These are phyloP conservation scores for Irpex lacteus DNA, from an alignment of 1,284 basidiomycete species.

Conservation along the genomic window DNA sequence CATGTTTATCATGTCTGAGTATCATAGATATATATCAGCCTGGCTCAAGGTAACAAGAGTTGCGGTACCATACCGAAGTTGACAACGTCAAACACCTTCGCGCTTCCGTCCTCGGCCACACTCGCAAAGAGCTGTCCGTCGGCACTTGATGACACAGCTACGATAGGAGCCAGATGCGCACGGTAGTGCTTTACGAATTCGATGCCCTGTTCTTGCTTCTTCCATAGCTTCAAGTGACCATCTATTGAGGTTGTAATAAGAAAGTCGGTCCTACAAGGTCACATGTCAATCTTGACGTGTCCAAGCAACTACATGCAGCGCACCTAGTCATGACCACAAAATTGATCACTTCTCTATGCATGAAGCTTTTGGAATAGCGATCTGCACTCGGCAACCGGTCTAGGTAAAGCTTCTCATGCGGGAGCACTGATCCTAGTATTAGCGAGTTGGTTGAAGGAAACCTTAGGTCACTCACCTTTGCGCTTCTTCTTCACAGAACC, in stretches of 20 bases:
- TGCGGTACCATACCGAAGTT: constrained; percentile 44
- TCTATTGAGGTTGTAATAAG: constrained; percentile 93
- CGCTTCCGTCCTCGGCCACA: constrained; percentile 80
- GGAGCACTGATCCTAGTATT: constrained; percentile 47
- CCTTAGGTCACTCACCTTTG: constrained; percentile 50
- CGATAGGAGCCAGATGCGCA: constrained; percentile 83
- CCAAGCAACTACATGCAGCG: constrained; percentile 23
- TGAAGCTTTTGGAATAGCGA: constrained; percentile 96
- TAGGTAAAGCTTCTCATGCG: constrained; percentile 83
- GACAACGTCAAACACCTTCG: constrained; percentile 95
- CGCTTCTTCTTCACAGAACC: constrained; percentile 61
- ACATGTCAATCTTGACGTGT: not conserved
- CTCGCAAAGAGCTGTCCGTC: constrained; percentile 94
- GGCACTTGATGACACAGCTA: constrained; percentile 82
- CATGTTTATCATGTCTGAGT: constrained; percentile 91
- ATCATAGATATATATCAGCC: not conserved
- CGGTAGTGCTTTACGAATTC: constrained; percentile 95
- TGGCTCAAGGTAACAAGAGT: no score
- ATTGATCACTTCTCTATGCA: constrained; percentile 95
- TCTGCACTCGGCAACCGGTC: constrained; percentile 91
- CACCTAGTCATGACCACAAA: constrained; percentile 85
- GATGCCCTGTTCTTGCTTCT: constrained; percentile 91
- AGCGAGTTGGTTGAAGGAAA: not conserved
- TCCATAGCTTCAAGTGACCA: constrained; percentile 98
- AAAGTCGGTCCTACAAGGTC: constrained; percentile 75